phyloP scores from a whole-genome alignment of 148 eudicot species.

The Fagopyrum homotropicum region DNA sequence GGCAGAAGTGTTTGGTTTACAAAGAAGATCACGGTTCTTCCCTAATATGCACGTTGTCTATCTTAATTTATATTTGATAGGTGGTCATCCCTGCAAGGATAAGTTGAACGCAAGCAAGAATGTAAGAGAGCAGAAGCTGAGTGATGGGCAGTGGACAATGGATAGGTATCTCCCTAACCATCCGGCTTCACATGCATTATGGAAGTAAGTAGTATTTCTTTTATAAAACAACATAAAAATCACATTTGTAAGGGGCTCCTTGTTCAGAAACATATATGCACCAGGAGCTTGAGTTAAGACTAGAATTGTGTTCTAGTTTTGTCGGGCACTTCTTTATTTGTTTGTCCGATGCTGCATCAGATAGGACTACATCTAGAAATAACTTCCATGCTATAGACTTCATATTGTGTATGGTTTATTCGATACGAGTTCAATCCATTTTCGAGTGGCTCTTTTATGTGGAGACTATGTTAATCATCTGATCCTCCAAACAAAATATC shows the following conservation, averaged over 20 bases:
- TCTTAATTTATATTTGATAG: not conserved
- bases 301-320: too few relatives aligned
- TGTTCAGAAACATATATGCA: not conserved
- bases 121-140: not conserved
- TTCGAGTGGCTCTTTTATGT: too few relatives aligned
- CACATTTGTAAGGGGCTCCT: not conserved
- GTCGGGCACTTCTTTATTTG: too few relatives aligned
- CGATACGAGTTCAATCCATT: too few relatives aligned
- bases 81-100: not conserved
- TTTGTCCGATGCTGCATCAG: too few relatives aligned
- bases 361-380: too few relatives aligned
- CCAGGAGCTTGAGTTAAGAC: not conserved
- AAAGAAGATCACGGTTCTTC: not conserved
- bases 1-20: not conserved
- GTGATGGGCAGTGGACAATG: not conserved
- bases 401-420: too few relatives aligned
- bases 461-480: too few relatives aligned
- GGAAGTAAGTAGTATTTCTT: slow-evolving; percentile 51
- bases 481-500: too few relatives aligned
- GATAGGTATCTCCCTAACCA: slow-evolving; percentile 27
- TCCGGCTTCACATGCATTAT: slow-evolving; percentile 40
- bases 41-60: not conserved
- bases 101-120: not conserved
- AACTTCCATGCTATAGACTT: too few relatives aligned
- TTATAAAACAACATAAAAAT: not conserved